These are phyloP conservation scores for Knoxdaviesia proteae DNA, from an alignment of 2,329 filamentous ascomycete species.

Conservation along the genomic window DNA sequence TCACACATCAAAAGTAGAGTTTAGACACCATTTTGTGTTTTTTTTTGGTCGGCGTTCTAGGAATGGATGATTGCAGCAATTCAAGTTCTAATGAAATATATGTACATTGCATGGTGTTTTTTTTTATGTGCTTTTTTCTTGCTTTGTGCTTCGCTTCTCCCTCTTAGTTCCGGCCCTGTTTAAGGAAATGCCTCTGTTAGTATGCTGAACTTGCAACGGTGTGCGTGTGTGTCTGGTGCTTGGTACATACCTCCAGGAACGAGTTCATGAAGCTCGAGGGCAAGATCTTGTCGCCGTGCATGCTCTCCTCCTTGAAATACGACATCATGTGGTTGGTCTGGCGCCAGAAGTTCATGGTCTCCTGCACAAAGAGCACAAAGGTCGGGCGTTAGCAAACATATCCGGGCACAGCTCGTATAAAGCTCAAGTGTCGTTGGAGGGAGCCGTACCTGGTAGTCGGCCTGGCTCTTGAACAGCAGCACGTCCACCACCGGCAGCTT, in stretches of 20 bases:
- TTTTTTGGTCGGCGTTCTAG: neutral
- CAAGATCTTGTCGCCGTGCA: slow-evolving; percentile 55
- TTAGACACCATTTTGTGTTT: no score
- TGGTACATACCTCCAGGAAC: slow-evolving; percentile 65
- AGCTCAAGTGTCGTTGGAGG: neutral
- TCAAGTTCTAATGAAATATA: slow-evolving; percentile 1
- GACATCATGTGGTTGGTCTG: slow-evolving; percentile 89
- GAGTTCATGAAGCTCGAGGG: slow-evolving; percentile 82
- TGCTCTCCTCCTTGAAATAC: slow-evolving; percentile 76
- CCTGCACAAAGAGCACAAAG: slow-evolving; percentile 27
- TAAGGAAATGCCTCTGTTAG: neutral
- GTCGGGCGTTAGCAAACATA: neutral
- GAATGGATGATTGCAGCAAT: neutral
- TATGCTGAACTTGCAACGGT: neutral
- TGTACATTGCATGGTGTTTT: slow-evolving; percentile 1
- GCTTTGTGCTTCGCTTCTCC: neutral
- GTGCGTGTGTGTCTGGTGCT: neutral
- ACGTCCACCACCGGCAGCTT: slow-evolving; percentile 79
- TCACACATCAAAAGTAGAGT: no score
- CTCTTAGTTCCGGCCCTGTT: slow-evolving; percentile 34
- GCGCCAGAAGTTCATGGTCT: slow-evolving; percentile 99
- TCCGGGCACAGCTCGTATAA: neutral
- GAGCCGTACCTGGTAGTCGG: slow-evolving; percentile 67
- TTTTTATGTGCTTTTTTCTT: neutral
- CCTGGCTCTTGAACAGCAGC: slow-evolving; percentile 72